These are phyloP conservation scores for Sporisorium graminicola DNA, from an alignment of 1,284 basidiomycete species.

Conservation along the genomic window DNA sequence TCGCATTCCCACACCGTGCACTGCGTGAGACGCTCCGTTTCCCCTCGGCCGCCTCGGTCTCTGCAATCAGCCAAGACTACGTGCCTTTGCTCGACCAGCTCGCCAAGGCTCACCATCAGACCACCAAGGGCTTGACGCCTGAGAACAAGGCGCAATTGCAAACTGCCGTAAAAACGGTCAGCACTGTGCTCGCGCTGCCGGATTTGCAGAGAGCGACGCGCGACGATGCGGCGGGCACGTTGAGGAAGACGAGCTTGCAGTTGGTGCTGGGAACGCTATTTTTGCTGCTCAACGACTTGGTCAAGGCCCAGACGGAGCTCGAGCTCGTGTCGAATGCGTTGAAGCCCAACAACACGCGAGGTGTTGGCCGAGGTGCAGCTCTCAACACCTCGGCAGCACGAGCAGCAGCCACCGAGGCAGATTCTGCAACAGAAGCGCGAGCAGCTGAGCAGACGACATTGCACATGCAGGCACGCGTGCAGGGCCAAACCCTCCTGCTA, in stretches of 20 bases:
- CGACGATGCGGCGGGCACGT: constrained; percentile 1
- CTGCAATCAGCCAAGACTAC: constrained; percentile 25
- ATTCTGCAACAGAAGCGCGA: no score
- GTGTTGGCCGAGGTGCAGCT: background rate
- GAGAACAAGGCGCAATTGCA: constrained; percentile 35
- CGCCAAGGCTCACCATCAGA: constrained; percentile 26
- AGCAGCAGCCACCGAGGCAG: background rate
- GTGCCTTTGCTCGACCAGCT: constrained; percentile 26
- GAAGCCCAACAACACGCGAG: constrained; percentile 14
- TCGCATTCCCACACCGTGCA: constrained; percentile 40
- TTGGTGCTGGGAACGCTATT: constrained; percentile 30
- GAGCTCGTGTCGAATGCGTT: constrained; percentile 42
- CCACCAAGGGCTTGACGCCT: constrained; percentile 13
- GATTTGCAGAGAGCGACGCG: constrained; percentile 16
- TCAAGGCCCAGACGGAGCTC: constrained; percentile 39
- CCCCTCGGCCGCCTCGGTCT: constrained; percentile 16
- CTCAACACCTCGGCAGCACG: no score
- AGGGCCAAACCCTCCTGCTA: constrained; percentile 33
- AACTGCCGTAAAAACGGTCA: constrained; percentile 23
- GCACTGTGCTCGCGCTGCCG: constrained; percentile 42
- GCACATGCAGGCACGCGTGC: constrained; percentile 34
- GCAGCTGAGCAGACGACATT: background rate
- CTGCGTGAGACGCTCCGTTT: constrained; percentile 34
- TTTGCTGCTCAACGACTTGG: constrained; percentile 22
- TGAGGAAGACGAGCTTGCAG: constrained; percentile 27